Base-by-base conservation (phyloP, 371 early-diverging fungal species). In the Rhizopus sp. region DNA sequence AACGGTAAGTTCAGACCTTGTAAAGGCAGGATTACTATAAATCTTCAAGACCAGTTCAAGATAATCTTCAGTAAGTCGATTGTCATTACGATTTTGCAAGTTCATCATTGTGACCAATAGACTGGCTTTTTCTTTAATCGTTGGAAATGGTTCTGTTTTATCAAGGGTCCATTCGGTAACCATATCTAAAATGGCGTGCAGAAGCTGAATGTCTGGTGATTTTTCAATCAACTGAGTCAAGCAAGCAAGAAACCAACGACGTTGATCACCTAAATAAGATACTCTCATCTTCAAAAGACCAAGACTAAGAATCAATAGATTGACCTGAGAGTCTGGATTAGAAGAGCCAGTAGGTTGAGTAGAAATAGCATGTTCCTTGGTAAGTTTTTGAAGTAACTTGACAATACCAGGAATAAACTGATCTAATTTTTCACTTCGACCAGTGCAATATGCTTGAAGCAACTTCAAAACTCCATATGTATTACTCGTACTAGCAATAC, bases 71-170 rank as follows among this genome's bases (percentile, higher is more conserved):
- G 87, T 77, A 41, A 93, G 64, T 16, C 72, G 70, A 37, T 79
- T 71, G 60, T 92, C 89, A 16, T 84, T 81, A 15, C 87, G 81
- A 30, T 72, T 76, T 65, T 85, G 93, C 41, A 93, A 83, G 10
- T 80, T 74, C 89, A 96, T 89, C 93, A 99, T 91, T 64, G 89
- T 91, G 30, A 91, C 86, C 72, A 96, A 73, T 32, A 98, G 70
- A 46, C 88, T 89, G 3, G 96, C 92, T 68, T 97, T 97, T 62
- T 98, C 99, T 72, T 96, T 97, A 55, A 93, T 83, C 2, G 98
- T 96, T 1, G 99, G 99, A 76, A 95, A 94, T 2, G 91, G 75
- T 47, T 95, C 94, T 5, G 71, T 72, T 44, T 87, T 81, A 1
- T 78, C 81, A 38, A 92, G 71, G 2, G 96, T 87, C 99, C 99